Evolutionary conservation across 179 eudicot genomes (phyloP), one percentile per base, ranked within the genome.

Genomic region (Camellia oleifera): DNA sequence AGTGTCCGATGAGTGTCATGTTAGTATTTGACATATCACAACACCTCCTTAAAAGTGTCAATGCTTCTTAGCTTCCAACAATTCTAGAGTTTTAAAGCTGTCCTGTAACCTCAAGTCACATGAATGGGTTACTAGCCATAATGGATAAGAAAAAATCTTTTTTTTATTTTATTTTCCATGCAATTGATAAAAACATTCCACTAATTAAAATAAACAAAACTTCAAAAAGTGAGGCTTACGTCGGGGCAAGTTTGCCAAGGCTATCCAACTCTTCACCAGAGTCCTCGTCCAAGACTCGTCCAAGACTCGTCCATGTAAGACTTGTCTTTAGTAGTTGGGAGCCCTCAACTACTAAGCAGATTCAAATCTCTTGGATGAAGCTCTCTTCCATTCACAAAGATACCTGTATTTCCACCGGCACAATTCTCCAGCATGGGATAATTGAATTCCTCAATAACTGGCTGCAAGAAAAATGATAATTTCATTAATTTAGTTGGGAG

Each of bases 241-340:
- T 92, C 8, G 99, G 99, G 70, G 99, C 99, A 79, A 96, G 97
- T 87, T 94, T 94, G 69, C 99, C 99, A 14, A 96, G 97, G 86
- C 91, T 88, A 52, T 87, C 90, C 6, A 94, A 87, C 89, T 91
- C 97, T 85, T 91, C 90, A 64, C 97, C 94, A 42, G 97, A 81
- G 82, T 88, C 92, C 77, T 85, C 98, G 82, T 96, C 98, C 42
- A 91, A 72, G 40, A 94, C 93, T 85, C 89, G 87, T 40, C 99
- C 99, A 20, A 20, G 23, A 20, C 23, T 20, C 23, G 23, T 20
- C 23, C 23, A 89, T 84, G 87, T 94, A 96, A 62, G 93, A 92
- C 84, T 86, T 82, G 74, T 88, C 90, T 78, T 82, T 88, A 8
- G 81, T 81, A 66, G 83, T 81, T n/a, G 97, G 97, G 23, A 96